Evolutionary conservation across 148 eudicot genomes (phyloP).

Genomic region (Suaeda aralocaspica): DNA sequence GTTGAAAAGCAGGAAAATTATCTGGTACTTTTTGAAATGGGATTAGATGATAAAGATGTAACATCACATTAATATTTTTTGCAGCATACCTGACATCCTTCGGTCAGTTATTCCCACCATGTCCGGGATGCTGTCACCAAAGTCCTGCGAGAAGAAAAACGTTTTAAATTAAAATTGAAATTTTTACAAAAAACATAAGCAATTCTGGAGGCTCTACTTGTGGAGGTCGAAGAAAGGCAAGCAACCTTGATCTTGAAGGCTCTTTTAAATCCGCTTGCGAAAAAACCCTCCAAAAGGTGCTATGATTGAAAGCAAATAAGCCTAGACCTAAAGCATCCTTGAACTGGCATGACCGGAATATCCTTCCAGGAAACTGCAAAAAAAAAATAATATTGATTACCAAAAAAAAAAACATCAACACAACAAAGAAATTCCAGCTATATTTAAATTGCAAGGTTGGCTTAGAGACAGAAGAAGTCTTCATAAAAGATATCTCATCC

Average conservation of each 20-base stretch:
- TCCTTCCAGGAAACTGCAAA: conserved; percentile 89
- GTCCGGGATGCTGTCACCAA: conserved; percentile 99
- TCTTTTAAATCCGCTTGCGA: conserved; percentile 96
- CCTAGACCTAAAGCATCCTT: conserved; percentile 90
- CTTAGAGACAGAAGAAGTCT: neutral
- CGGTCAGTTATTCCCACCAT: conserved; percentile 96
- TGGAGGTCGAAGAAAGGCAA: conserved; percentile 6
- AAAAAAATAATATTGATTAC: neutral
- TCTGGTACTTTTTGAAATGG: too few relatives aligned
- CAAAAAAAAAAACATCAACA: neutral
- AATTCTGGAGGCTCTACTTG: neutral
- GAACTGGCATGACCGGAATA: conserved; percentile 75
- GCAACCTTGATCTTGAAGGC: conserved; percentile 99
- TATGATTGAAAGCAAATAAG: conserved; percentile 83
- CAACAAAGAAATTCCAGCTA: too few relatives aligned
- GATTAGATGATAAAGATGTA: too few relatives aligned
- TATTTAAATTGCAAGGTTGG: neutral
- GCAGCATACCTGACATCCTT: conserved; percentile 92
- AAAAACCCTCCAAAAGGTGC: conserved; percentile 99
- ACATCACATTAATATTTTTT: too few relatives aligned
- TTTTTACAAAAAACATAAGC: neutral
- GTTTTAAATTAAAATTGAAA: neutral
- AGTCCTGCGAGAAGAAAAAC: conserved; percentile 56
- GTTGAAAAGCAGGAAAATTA: too few relatives aligned
- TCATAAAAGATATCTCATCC: neutral